A percentile compares a stretch with the other conserved stretches of the same genome.
Evolutionary conservation across 1,284 basidiomycete species (phyloP).

Genomic region (Pisolithus thermaeus): DNA sequence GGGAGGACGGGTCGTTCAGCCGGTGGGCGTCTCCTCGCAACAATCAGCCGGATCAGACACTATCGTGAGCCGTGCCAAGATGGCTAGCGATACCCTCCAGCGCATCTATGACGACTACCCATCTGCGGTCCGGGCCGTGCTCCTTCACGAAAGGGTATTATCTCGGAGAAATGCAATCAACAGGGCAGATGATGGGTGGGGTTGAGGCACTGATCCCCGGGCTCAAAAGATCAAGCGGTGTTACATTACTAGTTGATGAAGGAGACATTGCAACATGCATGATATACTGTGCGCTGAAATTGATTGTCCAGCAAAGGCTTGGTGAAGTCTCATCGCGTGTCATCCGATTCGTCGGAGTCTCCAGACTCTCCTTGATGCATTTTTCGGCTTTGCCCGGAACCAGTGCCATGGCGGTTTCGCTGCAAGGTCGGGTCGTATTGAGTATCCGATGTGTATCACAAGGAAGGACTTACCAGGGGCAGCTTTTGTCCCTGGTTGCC

Average conservation of each 20-base stretch:
- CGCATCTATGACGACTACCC: conserved; percentile 47
- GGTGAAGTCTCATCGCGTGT: conserved; percentile 18
- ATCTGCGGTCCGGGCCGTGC: conserved; percentile 39
- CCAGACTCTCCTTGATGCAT: conserved; percentile 48
- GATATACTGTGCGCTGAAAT: conserved; percentile 13
- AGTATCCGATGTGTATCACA: conserved; percentile 21
- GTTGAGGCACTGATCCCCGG: conserved; percentile 11
- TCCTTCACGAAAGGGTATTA: conserved; percentile 32
- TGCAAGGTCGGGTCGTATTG: conserved; percentile 26
- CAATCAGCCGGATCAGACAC: conserved; percentile 12
- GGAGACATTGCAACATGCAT: conserved; percentile 19
- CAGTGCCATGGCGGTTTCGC: conserved; percentile 65
- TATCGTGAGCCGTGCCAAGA: conserved; percentile 19
- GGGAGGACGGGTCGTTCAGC: conserved; percentile 44
- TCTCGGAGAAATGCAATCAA: conserved; percentile 20
- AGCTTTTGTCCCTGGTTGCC: conserved; percentile 89
- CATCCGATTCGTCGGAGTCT: conserved; percentile 40
- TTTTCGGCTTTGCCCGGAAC: conserved; percentile 46
- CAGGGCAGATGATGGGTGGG: conserved; percentile 10
- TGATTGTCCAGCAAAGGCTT: conserved; percentile 7
- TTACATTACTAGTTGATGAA: conserved; percentile 25
- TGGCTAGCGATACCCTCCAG: conserved; percentile 36
- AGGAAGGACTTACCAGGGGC: conserved; percentile 58
- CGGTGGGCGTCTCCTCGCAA: conserved; percentile 27
- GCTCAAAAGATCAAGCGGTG: conserved; percentile 8